Percentiles rank a stretch among this genome's conserved stretches.
These are phyloP conservation scores for Cephalotrichum gorgonifer DNA, from an alignment of 2,329 filamentous ascomycete genomes.

Conservation along the genomic window DNA sequence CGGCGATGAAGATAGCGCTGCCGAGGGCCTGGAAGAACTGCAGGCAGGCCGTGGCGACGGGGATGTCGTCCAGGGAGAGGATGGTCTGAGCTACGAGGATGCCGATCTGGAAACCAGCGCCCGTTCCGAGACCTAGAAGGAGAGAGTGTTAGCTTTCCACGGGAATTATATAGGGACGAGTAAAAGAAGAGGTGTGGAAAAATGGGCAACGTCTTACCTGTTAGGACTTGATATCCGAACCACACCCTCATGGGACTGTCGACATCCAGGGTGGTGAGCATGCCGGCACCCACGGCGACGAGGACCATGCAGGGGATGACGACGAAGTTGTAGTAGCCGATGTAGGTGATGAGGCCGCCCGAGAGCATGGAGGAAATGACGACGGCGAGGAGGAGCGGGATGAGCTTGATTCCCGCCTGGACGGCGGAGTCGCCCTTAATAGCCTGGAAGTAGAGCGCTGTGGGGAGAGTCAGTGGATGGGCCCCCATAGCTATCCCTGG, in stretches of 20 bases:
- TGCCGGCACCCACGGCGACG: slow-evolving; percentile 36
- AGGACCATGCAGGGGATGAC: slow-evolving; percentile 30
- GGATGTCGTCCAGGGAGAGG: slow-evolving; percentile 34
- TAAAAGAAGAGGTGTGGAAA: too few relatives aligned
- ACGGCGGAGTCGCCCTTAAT: slow-evolving; percentile 42
- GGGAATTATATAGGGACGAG: too few relatives aligned
- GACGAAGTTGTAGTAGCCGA: slow-evolving; percentile 30
- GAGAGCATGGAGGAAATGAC: slow-evolving; percentile 35
- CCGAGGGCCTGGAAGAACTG: slow-evolving; percentile 57
- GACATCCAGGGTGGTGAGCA: slow-evolving; percentile 42
- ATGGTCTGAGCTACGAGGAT: slow-evolving; percentile 42
- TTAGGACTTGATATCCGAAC: slow-evolving; percentile 49
- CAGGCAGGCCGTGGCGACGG: slow-evolving; percentile 39
- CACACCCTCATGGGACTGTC: slow-evolving; percentile 35
- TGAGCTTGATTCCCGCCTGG: slow-evolving; percentile 42
- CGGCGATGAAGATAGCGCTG: slow-evolving; percentile 54
- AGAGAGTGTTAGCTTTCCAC: neutral
- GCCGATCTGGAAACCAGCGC: slow-evolving; percentile 35
- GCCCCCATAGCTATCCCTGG: neutral
- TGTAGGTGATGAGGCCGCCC: slow-evolving; percentile 28
- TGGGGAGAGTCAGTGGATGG: neutral
- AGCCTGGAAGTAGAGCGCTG: slow-evolving; percentile 42
- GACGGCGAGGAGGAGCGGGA: slow-evolving; percentile 40
- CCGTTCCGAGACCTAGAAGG: slow-evolving; percentile 30
- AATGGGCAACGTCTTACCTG: slow-evolving; percentile 21